Evolutionary conservation across 2,329 filamentous ascomycete genomes (phyloP).

Genomic region (Pseudogymnoascus destructans): DNA sequence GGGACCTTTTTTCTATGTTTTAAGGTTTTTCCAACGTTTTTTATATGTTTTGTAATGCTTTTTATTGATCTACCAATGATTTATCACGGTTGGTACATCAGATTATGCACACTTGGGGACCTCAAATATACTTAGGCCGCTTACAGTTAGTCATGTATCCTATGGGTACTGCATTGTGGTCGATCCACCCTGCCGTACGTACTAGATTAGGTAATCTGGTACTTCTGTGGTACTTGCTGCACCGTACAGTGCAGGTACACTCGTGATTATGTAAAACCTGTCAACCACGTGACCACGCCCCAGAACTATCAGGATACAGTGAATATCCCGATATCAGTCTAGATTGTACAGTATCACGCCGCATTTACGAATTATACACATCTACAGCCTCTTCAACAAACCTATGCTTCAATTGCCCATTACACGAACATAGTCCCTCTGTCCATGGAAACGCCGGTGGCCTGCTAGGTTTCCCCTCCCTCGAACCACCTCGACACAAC

Average conservation of each 20-base stretch:
- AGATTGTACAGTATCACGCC: neutral
- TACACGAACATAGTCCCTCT: neutral
- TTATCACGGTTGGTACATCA: neutral
- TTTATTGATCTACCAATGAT: neutral
- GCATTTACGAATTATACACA: neutral
- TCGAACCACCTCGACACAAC: neutral
- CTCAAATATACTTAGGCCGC: neutral
- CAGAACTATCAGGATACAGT: neutral
- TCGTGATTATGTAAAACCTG: neutral
- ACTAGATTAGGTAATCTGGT: neutral
- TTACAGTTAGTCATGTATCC: neutral
- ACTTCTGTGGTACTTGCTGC: neutral
- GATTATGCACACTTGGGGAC: constrained; percentile 3
- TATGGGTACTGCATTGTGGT: neutral
- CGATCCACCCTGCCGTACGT: neutral
- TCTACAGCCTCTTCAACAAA: neutral
- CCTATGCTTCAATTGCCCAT: neutral
- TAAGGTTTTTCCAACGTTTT: neutral
- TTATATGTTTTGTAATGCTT: neutral
- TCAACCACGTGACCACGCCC: neutral
- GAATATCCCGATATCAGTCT: neutral
- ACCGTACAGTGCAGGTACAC: neutral
- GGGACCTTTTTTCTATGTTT: neutral
- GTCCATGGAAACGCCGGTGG: neutral
- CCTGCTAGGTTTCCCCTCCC: neutral